These are phyloP conservation scores for Paracoccidioides lutzii DNA, from an alignment of 2,329 filamentous ascomycete genomes.

Conservation along the genomic window DNA sequence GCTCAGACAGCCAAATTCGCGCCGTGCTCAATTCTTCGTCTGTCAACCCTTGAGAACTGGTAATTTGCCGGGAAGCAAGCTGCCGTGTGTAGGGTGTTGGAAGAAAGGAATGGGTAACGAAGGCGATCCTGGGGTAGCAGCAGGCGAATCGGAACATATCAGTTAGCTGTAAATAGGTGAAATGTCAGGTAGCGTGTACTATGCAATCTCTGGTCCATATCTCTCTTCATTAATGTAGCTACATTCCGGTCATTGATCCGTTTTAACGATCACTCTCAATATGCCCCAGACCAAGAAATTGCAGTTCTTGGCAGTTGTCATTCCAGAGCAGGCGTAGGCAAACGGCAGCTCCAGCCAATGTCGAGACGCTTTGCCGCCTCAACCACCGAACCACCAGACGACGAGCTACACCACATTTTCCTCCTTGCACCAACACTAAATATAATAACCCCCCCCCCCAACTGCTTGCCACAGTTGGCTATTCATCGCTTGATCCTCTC, in stretches of 20 bases:
- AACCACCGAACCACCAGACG: too few species aligned
- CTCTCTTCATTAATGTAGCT: background rate
- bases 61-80: conserved; percentile 8
- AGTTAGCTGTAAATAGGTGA: background rate
- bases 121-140: background rate
- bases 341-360: too few species aligned
- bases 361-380: too few species aligned
- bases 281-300: background rate
- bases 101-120: background rate
- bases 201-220: background rate
- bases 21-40: conserved; percentile 31
- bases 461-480: background rate
- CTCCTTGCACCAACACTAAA: too few species aligned
- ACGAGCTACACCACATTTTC: too few species aligned
- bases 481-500: background rate
- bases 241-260: background rate
- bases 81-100: conserved; percentile 8
- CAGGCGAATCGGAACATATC: background rate
- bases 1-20: conserved; percentile 43
- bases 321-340: background rate
- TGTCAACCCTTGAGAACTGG: conserved; percentile 8
- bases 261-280: too few species aligned
- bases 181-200: background rate
- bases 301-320: background rate
- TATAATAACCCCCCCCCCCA: background rate